Evolutionary conservation across 2,329 filamentous ascomycete genomes (phyloP), one percentile per base, ranked within the genome.

Genomic region (Boeremia exigua): DNA sequence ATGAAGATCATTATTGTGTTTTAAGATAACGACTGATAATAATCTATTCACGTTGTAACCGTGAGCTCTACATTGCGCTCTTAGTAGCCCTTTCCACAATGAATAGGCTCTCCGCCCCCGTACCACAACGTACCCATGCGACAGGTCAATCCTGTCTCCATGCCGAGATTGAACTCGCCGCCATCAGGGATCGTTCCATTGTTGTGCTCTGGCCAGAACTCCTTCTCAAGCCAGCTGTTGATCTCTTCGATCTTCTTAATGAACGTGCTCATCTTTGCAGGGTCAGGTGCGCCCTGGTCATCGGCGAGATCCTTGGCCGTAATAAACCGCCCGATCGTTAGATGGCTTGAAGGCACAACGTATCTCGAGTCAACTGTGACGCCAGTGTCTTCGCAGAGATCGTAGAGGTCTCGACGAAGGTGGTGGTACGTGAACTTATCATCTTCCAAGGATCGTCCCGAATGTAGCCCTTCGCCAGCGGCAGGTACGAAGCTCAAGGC

Each of bases 381-480:
- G 1, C 90, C 90, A 0, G 86, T 82, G 3, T 78, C 78, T 40
- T 80, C 78, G 3, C 86, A 84, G 25, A 86, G 78, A 44, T 83
- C 80, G 72, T 88, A 95, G 11, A 96, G 73, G 70, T 96, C 92
- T 4, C 88, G 84, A 2, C 94, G 87, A 8, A 98, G 84, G 74
- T 98, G 94, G 71, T 97, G 94, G 73, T 97, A 97, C 0, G 90
- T 93, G 76, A 91, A 97, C 1, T 64, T 69, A 62, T 95, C 89
- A 15, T 85, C 82, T 34, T 81, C 68, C 1, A 49, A 42, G 2
- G 63, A 76, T 14, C 79, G 72, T 12, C 75, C 74, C 15, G 59
- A 53, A 3, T 63, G 61, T 10, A 69, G 59, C 4, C 42, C 60
- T 77, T 92, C 88, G 10, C 86, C 87, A 4, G 86, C 83, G 0